These are phyloP conservation scores for Lithospermum erythrorhizon DNA, from an alignment of 257 asterid genomes.

Conservation along the genomic window DNA sequence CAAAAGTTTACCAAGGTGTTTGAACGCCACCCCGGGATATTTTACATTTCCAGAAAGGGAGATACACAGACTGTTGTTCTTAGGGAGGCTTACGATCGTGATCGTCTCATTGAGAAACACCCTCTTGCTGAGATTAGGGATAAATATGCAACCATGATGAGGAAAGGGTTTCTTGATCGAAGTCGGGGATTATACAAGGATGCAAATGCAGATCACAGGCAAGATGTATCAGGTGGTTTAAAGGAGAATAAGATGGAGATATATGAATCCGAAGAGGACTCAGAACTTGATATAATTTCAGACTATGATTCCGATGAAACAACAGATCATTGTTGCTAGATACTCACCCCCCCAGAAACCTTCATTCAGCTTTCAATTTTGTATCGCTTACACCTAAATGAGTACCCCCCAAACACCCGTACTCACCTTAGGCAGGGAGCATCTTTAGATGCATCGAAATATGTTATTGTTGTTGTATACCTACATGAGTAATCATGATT, in stretches of 20 bases:
- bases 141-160: conserved; percentile 54
- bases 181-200: conserved; percentile 60
- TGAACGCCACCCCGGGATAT: conserved; percentile 82
- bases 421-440: too few relatives aligned
- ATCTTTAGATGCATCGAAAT: too few relatives aligned
- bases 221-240: conserved; percentile 14
- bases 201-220: conserved; percentile 17
- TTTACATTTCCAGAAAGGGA: conserved; percentile 72
- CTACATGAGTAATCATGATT: too few relatives aligned
- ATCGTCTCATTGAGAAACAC: conserved; percentile 53
- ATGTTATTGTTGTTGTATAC: too few relatives aligned
- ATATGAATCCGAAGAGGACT: conserved; percentile 39
- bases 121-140: conserved; percentile 53
- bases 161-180: conserved; percentile 51
- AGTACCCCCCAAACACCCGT: too few relatives aligned
- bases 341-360: neutral
- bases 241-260: conserved; percentile 9
- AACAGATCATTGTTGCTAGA: neutral
- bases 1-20: conserved; percentile 85
- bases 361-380: neutral
- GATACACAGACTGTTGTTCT: conserved; percentile 63
- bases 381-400: too few relatives aligned
- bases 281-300: conserved; percentile 30
- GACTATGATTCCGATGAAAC: conserved; percentile 49
- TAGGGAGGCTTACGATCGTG: conserved; percentile 73